These are phyloP conservation scores for Colletotrichum sublineola DNA, from an alignment of 2,329 filamentous ascomycete species.

Conservation along the genomic window DNA sequence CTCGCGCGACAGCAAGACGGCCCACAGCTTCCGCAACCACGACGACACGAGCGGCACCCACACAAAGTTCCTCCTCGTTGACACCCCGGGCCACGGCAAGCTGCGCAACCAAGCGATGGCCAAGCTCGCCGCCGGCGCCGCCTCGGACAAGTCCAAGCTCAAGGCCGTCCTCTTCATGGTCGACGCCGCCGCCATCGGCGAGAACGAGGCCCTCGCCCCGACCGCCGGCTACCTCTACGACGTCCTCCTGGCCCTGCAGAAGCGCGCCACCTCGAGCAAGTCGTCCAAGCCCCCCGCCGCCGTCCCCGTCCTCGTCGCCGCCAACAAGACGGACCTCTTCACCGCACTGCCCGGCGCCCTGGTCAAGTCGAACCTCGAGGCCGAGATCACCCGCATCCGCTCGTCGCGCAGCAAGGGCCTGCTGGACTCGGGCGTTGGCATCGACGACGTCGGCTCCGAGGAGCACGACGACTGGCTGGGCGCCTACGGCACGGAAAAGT, in stretches of 20 bases:
- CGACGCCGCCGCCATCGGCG: slow-evolving; percentile 80
- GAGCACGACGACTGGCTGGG: slow-evolving; percentile 90
- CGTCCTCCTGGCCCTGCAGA: slow-evolving; percentile 85
- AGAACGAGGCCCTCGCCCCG: slow-evolving; percentile 73
- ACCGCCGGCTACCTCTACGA: slow-evolving; percentile 91
- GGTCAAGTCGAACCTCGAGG: slow-evolving; percentile 81
- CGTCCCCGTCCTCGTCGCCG: slow-evolving; percentile 85
- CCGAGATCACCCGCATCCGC: slow-evolving; percentile 84
- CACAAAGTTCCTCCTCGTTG: slow-evolving; percentile 81
- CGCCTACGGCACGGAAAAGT: slow-evolving; percentile 81
- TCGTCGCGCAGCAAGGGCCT: slow-evolving; percentile 83
- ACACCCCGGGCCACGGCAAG: slow-evolving; percentile 97
- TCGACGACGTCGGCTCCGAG: slow-evolving; percentile 70
- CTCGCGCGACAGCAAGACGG: slow-evolving; percentile 59
- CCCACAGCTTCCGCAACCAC: slow-evolving; percentile 61
- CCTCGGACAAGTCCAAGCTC: slow-evolving; percentile 61
- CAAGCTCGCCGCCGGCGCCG: slow-evolving; percentile 55
- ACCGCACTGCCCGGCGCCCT: slow-evolving; percentile 86
- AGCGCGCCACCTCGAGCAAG: slow-evolving; percentile 70
- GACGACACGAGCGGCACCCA: slow-evolving; percentile 59
- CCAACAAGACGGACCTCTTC: slow-evolving; percentile 97
- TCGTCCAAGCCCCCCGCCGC: slow-evolving; percentile 52
- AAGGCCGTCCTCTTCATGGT: slow-evolving; percentile 87
- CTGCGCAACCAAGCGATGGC: slow-evolving; percentile 79
- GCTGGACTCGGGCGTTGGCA: slow-evolving; percentile 82